Base-by-base conservation (phyloP, 495 filamentous ascomycete species). In the Poronia punctata region DNA sequence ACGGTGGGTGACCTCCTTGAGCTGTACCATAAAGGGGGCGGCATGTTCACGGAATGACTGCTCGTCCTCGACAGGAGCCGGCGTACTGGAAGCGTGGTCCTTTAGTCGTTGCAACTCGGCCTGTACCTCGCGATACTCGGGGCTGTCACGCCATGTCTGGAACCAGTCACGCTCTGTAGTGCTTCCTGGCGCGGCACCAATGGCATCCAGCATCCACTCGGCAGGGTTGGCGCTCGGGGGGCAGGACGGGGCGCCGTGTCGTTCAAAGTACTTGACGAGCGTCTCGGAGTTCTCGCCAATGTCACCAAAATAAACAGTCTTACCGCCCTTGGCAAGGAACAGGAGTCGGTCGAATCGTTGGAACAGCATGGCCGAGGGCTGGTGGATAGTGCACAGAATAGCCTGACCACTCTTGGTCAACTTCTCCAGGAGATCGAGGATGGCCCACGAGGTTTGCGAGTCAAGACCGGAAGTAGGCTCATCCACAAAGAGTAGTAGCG, bases 151-250 rank as follows among this genome's bases (percentile, higher is more conserved):
- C 89, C 89, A 97, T 10, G 80, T 68, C 35, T 82, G 58, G 52
- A 78, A 74, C 90, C 90, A 97, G 58, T 97, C 86, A 40, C 83
- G 75, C 23, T 85, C 74, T 14, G 78, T 80, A 40, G 71, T 56
- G 14, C 78, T 80, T 17, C 86, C 87, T n/a, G 89, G 88, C 1
- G 89, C 88, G 18, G 87, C 88, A 45, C 89, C 90, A 53, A 90
- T 94, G 34, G 87, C 82, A 54, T 95, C 88, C 24, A 97, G 70
- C 86, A 97, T 95, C 85, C 86, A 95, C 64, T 97, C 90, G 14
- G 90, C 90, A 19, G 88, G 88, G 63, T 85, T 96, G n/a, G 86
- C 83, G 11, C 83, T 80, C 2, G 55, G 46, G 2, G 84, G 83
- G 60, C 88, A 95, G 28, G 77, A 69, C 14, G 71, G 64, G 3